Conservation (phyloP, 2,329 filamentous ascomycete genomes). For the Nemania sp. region DNA sequence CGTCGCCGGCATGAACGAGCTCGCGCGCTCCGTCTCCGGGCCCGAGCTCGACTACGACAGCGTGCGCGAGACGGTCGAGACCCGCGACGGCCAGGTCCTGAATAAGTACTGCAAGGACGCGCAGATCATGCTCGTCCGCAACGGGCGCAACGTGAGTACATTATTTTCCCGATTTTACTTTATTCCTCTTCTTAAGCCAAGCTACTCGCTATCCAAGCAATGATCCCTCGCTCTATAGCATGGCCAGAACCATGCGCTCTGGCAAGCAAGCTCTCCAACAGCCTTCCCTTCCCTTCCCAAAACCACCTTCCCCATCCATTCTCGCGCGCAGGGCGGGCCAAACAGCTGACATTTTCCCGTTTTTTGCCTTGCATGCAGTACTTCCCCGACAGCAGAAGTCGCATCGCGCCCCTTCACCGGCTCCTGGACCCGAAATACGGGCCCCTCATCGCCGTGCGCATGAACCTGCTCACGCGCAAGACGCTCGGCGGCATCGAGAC, state of each 20-base stretch:
- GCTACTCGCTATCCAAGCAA: too few species aligned
- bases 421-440: slow-evolving; percentile 59
- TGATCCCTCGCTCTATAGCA: too few species aligned
- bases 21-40: slow-evolving; percentile 52
- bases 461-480: slow-evolving; percentile 66
- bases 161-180: too few species aligned
- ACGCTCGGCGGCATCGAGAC: slow-evolving; percentile 65
- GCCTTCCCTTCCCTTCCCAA: too few species aligned
- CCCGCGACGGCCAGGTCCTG: slow-evolving; percentile 59
- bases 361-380: too few species aligned
- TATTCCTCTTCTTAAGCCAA: too few species aligned
- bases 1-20: slow-evolving; percentile 62
- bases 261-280: too few species aligned
- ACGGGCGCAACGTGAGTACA: slow-evolving; percentile 46
- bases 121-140: slow-evolving; percentile 65
- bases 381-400: slow-evolving; percentile 56
- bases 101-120: slow-evolving; percentile 64
- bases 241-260: too few species aligned
- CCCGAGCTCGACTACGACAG: slow-evolving; percentile 51
- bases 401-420: slow-evolving; percentile 58
- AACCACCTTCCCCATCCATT: too few species aligned
- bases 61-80: slow-evolving; percentile 54
- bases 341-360: too few species aligned
- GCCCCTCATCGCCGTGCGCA: slow-evolving; percentile 62
- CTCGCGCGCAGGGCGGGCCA: too few species aligned